phyloP scores from a whole-genome alignment of 2,329 filamentous ascomycete genomes.

The Diaporthe vexans region DNA sequence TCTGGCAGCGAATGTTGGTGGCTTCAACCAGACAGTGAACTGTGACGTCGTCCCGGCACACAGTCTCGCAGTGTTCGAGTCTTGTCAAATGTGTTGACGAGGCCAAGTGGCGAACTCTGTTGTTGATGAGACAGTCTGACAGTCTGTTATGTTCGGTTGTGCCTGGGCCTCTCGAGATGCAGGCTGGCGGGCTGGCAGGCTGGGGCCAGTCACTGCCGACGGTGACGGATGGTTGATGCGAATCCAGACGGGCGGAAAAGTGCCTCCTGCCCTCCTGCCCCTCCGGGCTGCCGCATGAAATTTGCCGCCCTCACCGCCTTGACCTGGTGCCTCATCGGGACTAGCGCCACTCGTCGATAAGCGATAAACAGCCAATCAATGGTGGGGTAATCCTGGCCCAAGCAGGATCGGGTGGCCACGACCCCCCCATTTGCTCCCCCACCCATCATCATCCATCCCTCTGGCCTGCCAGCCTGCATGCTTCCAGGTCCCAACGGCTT shows the following conservation, averaged over 20 bases:
- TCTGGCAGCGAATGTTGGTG: neutral
- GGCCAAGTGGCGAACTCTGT: constrained; percentile 17
- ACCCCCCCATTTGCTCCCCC: constrained; percentile 10
- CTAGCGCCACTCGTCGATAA: constrained; percentile 42
- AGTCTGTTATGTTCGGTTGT: neutral
- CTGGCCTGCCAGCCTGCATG: too few species aligned
- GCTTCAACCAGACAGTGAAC: neutral
- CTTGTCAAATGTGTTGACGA: constrained; percentile 2
- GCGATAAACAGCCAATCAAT: constrained; percentile 46
- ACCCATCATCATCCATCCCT: neutral
- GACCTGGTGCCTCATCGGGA: constrained; percentile 42
- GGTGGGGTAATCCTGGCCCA: constrained; percentile 46
- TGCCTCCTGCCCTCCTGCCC: constrained; percentile 5
- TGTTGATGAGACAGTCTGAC: neutral
- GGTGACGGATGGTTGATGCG: neutral
- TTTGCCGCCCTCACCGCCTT: constrained; percentile 48
- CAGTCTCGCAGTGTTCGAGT: constrained; percentile 12
- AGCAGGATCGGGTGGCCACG: constrained; percentile 19
- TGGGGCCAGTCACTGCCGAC: constrained; percentile 8
- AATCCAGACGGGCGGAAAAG: constrained; percentile 26
- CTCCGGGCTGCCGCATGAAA: constrained; percentile 44
- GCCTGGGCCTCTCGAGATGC: neutral
- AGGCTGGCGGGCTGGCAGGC: too few species aligned
- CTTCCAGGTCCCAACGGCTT: too few species aligned
- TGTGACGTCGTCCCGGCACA: constrained; percentile 5